Evolutionary conservation across 345 rosid species (phyloP).

Genomic region (Syzygium grande): DNA sequence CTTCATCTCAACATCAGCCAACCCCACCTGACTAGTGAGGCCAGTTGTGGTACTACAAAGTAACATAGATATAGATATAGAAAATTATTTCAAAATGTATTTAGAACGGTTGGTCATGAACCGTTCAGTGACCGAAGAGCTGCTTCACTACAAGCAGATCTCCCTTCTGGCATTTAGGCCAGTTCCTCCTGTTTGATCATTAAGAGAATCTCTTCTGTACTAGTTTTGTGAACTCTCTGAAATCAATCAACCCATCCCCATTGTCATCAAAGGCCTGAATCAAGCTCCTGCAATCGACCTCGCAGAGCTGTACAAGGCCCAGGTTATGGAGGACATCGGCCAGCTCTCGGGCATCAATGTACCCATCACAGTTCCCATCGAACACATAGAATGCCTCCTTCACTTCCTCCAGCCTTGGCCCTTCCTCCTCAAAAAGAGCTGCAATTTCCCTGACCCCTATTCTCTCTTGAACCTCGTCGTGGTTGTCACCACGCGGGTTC

Average conservation of each 20-base stretch:
- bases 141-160: neutral
- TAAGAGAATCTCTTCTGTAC: conserved; percentile 30
- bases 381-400: conserved; percentile 46
- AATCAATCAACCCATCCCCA: conserved; percentile 44
- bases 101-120: neutral
- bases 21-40: neutral
- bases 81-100: neutral
- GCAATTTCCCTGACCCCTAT: conserved; percentile 15
- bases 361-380: conserved; percentile 60
- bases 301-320: conserved; percentile 27
- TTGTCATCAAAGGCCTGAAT: conserved; percentile 39
- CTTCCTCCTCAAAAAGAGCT: conserved; percentile 31
- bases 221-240: conserved; percentile 40
- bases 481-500: neutral
- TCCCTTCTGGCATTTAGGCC: neutral
- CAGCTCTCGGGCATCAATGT: conserved; percentile 52
- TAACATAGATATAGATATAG: neutral
- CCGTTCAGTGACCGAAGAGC: neutral
- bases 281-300: conserved; percentile 49
- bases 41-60: neutral
- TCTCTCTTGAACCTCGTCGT: neutral
- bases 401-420: conserved; percentile 27
- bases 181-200: neutral
- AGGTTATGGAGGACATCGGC: conserved; percentile 23
- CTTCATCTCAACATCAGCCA: neutral